Conservation (phyloP, 768 basidiomycete genomes). For the Mycena filopes region DNA sequence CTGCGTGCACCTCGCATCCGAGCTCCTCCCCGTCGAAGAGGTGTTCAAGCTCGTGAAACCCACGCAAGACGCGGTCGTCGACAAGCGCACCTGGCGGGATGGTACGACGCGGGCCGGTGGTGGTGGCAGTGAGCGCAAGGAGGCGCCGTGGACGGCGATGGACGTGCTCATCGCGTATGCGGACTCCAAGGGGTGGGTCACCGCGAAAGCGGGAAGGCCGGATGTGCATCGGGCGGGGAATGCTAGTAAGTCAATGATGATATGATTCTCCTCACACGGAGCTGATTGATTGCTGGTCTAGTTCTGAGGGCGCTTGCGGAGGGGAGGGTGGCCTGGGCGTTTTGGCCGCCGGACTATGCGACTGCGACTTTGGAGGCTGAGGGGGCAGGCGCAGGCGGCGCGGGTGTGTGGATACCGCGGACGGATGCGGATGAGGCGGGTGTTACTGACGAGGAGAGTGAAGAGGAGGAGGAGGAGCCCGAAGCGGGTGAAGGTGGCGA, state of each 20-base stretch:
- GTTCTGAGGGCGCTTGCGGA: slow-evolving; percentile 88
- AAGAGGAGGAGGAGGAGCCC: slow-evolving; percentile 43
- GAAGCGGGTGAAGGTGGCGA: slow-evolving; percentile 35
- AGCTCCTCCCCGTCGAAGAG: slow-evolving; percentile 80
- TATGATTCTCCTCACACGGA: background rate
- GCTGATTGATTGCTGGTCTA: slow-evolving; percentile 40
- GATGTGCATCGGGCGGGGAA: slow-evolving; percentile 93
- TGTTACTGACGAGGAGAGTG: slow-evolving; percentile 45
- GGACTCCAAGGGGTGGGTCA: slow-evolving; percentile 81
- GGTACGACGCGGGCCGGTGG: slow-evolving; percentile 48
- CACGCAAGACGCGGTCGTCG: slow-evolving; percentile 50
- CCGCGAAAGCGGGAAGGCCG: slow-evolving; percentile 90
- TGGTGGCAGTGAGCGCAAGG: slow-evolving; percentile 32
- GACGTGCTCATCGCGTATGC: slow-evolving; percentile 87
- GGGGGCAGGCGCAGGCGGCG: slow-evolving; percentile 42
- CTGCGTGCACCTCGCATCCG: slow-evolving; percentile 77
- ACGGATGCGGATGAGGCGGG: slow-evolving; percentile 45
- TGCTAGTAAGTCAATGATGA: slow-evolving; percentile 64
- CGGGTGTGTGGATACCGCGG: slow-evolving; percentile 70
- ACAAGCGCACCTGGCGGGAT: slow-evolving; percentile 85
- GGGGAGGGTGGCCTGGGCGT: slow-evolving; percentile 84
- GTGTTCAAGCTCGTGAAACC: slow-evolving; percentile 72
- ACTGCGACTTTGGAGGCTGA: slow-evolving; percentile 41
- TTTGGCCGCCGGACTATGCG: slow-evolving; percentile 76
- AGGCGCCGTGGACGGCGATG: slow-evolving; percentile 83